Evolutionary conservation across 257 asterid genomes (phyloP).

Genomic region (Fraxinus cuspidata): DNA sequence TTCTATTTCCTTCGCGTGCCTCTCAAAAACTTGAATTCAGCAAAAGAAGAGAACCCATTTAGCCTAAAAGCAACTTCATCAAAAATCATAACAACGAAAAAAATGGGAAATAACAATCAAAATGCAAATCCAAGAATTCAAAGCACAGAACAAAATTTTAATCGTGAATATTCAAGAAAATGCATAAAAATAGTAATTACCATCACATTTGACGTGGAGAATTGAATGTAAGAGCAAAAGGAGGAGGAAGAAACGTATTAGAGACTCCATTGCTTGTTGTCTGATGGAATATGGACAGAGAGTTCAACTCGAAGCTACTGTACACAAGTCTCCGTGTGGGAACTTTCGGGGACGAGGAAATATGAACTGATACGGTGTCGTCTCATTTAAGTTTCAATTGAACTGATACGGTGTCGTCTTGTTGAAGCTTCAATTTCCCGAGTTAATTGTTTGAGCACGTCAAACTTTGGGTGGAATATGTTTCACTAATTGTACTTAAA

Average conservation of each 20-base stretch:
- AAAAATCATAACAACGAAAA: constrained; percentile 16
- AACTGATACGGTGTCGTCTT: constrained; percentile 19
- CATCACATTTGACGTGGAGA: constrained; percentile 59
- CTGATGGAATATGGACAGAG: constrained; percentile 1
- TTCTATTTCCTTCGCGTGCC: not conserved
- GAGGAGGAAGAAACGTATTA: constrained; percentile 49
- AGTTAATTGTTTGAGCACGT: too few relatives aligned
- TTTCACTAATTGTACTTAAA: too few relatives aligned
- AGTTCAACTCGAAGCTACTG: constrained; percentile 16
- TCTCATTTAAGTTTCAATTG: constrained; percentile 30
- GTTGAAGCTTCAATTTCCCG: constrained; percentile 33
- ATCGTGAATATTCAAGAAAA: not conserved
- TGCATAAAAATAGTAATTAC: constrained; percentile 26
- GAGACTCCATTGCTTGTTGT: constrained; percentile 49
- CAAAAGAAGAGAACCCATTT: constrained; percentile 16
- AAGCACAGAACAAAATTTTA: not conserved
- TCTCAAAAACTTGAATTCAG: not conserved
- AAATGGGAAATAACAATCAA: not conserved
- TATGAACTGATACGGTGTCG: constrained; percentile 7
- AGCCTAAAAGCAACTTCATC: not conserved
- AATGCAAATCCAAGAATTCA: constrained; percentile 22
- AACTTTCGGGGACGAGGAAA: not conserved
- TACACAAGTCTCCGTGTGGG: not conserved
- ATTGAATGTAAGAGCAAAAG: constrained; percentile 51
- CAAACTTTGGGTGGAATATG: too few relatives aligned